Base-by-base conservation (phyloP, 352 stramenopile species). In the Pythium coloratum region DNA sequence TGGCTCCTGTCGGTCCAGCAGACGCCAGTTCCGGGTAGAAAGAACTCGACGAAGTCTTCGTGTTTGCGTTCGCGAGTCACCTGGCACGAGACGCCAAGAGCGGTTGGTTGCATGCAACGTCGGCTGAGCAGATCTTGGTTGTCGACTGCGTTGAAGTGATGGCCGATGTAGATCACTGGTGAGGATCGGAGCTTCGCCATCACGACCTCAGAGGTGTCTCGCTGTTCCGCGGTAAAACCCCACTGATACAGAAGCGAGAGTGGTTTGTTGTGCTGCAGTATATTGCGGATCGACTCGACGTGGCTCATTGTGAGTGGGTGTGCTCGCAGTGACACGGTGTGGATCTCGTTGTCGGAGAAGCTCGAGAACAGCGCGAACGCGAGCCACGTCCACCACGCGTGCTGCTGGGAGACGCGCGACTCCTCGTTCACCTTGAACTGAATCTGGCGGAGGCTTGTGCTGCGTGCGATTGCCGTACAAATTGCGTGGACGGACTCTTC, bases 351-450 rank as follows among this genome's bases (percentile, higher is more conserved):
- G 42, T 68, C 62, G 3, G 62, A 32, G 54, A 54, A 32, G 12
- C 30, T 36, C n/a, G 54, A 62, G 34, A 68, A 68, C 30, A 68
- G 16, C 7, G 62, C 62, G 34, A 59, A 68, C 33, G 62, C 54
- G 54, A 68, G 62, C 62, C 62, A 68, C 55, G 62, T 54, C 62
- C 62, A 68, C 62, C 62, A 68, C 32, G 50, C 62, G 20, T 56
- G 24, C 2, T 56, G 54, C 10, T 58, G 40, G 13, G 40, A 3
- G 40, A 16, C 16, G 40, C 6, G 2, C 14, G 6, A 6, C 10
- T 24, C 40, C 2, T 49, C 40, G 40, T 38, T 24, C 40, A 49
- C 16, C 6, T 6, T 26, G 40, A 20, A 28, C n/a, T 6, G 34
- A 44, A 69, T 42, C 34, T 36, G 36, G 4, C 55, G 55, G 9